Evolutionary conservation across 1,284 basidiomycete species (phyloP), one percentile per base, ranked within the genome.

Genomic region (Rhodofomes roseus): DNA sequence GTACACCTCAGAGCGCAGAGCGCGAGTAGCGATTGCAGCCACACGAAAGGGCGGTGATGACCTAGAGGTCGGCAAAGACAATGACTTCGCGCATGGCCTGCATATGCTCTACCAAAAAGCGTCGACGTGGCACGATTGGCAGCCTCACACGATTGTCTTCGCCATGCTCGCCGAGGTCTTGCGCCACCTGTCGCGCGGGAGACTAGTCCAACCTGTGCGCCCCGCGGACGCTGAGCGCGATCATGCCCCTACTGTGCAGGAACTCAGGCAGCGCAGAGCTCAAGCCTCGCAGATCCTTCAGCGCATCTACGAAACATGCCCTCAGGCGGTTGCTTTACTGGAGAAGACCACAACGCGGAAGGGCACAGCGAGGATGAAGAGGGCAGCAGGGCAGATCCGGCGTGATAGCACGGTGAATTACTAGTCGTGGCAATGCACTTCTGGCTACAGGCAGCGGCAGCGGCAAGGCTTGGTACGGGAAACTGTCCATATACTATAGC

Each of bases 111-210:
- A 86, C 63, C 81, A 84, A 60, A 77, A 87, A 58, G 81, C 85
- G 3, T 87, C 86, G 4, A 73, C 79, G 20, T 88, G 86, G 84
- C 81, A 83, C 60, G 69, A 77, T 48, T 91, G 88, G 89, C 77
- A 76, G 54, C 83, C 86, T n/a, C 86, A 89, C 67, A 69, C 64
- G 23, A 74, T 75, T 37, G 78, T 82, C 7, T 68, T 89, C 29
- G 69, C 74, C 4, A 66, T 83, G 14, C 70, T 91, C 44, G 69
- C 77, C 31, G 66, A 73, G 3, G 81, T 78, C 6, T 65, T 86
- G 23, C 67, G 70, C 16, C 77, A 78, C 46, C 76, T 91, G 37
- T 73, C 76, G 62, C 69, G 75, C n/a, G 89, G 89, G 7, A 71
- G 71, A 44, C 66, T 81, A 36, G 71, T 85, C 29, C 73, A 77